Percentiles rank a stretch among this genome's conserved stretches.
Evolutionary conservation across 352 stramenopile genomes (phyloP).

Genomic region (Globisporangium acanthophoron): DNA sequence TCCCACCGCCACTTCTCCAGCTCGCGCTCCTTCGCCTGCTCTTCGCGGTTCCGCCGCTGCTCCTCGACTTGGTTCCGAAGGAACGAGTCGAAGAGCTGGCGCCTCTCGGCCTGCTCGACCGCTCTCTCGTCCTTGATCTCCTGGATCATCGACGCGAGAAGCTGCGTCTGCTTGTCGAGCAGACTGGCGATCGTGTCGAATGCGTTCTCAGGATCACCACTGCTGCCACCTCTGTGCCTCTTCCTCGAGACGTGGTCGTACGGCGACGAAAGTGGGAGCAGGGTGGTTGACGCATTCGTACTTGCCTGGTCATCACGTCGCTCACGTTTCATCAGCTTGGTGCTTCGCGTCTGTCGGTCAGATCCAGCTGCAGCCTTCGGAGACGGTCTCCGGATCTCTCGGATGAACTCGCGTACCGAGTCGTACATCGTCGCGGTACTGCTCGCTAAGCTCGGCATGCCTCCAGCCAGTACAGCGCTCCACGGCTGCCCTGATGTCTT

Average conservation of each 20-base stretch:
- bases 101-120: background rate
- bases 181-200: background rate
- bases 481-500: background rate
- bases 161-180: background rate
- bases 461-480: background rate
- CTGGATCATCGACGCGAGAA: conserved; percentile 1
- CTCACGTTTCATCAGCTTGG: background rate
- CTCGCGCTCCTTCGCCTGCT: conserved; percentile 1
- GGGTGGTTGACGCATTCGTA: background rate
- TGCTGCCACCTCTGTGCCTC: background rate
- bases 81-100: background rate
- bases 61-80: background rate
- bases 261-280: background rate
- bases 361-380: background rate
- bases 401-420: conserved; percentile 3
- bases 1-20: background rate
- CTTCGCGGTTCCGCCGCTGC: conserved; percentile 1
- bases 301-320: background rate
- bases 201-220: background rate
- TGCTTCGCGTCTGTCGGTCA: background rate
- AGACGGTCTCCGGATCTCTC: conserved; percentile 1
- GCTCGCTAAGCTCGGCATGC: background rate
- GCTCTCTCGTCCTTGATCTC: background rate
- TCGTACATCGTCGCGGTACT: conserved; percentile 3
- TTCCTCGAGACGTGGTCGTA: background rate